Percentiles rank a stretch among this genome's conserved stretches.
phyloP scores from a whole-genome alignment of 352 stramenopile species.

The Phytophthora citrophthora region DNA sequence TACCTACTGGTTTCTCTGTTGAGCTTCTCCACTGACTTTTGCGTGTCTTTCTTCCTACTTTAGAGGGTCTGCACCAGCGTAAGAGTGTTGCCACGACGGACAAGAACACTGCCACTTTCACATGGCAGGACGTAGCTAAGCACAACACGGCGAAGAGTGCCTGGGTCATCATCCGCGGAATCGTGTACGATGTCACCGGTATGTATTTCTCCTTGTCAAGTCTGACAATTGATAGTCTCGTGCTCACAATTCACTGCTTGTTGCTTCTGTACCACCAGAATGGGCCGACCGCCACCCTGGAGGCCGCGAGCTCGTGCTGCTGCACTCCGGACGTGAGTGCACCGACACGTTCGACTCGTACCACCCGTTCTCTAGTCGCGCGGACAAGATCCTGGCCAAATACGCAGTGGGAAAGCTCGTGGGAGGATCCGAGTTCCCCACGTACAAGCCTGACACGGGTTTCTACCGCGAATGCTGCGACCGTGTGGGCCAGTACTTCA shows the following conservation, averaged over 20 bases:
- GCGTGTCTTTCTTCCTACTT: neutral
- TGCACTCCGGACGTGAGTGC: constrained; percentile 84
- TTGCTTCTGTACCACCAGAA: constrained; percentile 33
- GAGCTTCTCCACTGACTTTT: neutral
- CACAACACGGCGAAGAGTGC: constrained; percentile 96
- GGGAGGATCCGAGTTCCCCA: constrained; percentile 84
- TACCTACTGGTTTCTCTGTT: too few relatives aligned
- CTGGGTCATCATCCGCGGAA: constrained; percentile 95
- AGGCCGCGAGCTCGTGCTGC: constrained; percentile 79
- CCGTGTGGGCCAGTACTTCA: constrained; percentile 89
- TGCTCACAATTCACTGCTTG: constrained; percentile 7
- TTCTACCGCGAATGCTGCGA: constrained; percentile 92
- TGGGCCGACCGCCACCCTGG: constrained; percentile 88
- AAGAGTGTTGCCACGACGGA: constrained; percentile 39
- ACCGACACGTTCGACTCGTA: constrained; percentile 93
- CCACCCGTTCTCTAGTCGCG: constrained; percentile 87
- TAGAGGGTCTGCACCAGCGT: constrained; percentile 67
- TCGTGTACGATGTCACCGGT: constrained; percentile 95
- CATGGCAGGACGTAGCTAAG: constrained; percentile 95
- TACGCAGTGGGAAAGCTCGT: constrained; percentile 87
- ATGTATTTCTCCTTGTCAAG: constrained; percentile 6
- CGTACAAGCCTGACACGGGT: constrained; percentile 91
- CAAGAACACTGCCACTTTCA: constrained; percentile 64
- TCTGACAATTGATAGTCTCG: neutral
- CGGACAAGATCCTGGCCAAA: constrained; percentile 83